Base-by-base conservation (phyloP, 2,329 filamentous ascomycete genomes). In the Stagonosporopsis tanaceti region DNA sequence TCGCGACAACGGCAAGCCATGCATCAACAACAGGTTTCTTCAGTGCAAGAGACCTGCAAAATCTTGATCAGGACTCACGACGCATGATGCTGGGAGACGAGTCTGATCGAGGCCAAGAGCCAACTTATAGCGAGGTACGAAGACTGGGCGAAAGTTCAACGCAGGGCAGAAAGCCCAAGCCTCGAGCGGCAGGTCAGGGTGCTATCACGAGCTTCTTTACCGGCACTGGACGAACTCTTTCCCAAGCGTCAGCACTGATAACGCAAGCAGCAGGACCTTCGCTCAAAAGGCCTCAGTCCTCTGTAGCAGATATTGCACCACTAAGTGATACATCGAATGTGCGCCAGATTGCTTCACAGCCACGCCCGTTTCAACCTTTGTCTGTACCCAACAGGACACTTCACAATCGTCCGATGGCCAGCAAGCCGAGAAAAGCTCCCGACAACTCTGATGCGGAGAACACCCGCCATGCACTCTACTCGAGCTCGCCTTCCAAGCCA, bases 151-250 rank as follows among this genome's bases (percentile, higher is more conserved):
- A 56, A 11, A 69, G 66, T 15, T 25, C 56, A 5, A 34, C 53
- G 2, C 61, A 60, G 11, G 56, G 60, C 11, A 75, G 66, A 39
- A 55, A 54, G 34, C 44, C 44, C 3, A 76, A 77, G 69, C 76
- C 76, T 50, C 77, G 75, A 66, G 74, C 70, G 22, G 75, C 79
- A 59, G 80, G 78, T 1, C 84, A 86, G 67, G 81, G 80, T 25
- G 81, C 73, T 46, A 83, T 87, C 42, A 79, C 80, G 4, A 80
- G 71, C 55, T 86, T 85, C 71, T 86, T 86, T 63, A 72, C 72
- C 15, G 73, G 72, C 61, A 67, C 74, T 22, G 55, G 47, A 1
- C 60, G 63, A 28, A 63, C 59, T 6, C 25, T 63, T 4, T 60
- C 65, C 9, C 63, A 69, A 35, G 28, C 47, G 20, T 50, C 59